phyloP scores from a whole-genome alignment of 2,329 filamentous ascomycete species.

The Verticillium isaacii region DNA sequence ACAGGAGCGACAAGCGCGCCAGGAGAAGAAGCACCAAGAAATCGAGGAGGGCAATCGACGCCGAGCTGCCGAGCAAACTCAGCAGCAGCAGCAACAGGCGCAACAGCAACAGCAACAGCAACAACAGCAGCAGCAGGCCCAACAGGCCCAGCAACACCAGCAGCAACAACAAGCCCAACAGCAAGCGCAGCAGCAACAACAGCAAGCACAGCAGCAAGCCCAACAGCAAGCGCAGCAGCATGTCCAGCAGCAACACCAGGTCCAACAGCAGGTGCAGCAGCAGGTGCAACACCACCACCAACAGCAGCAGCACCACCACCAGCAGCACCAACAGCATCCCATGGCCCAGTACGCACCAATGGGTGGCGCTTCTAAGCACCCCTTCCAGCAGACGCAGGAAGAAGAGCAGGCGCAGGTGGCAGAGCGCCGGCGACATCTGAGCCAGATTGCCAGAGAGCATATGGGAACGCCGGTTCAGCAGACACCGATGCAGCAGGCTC shows the following conservation, averaged over 20 bases:
- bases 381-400: slow-evolving; percentile 11
- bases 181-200: slow-evolving; percentile 17
- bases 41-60: slow-evolving; percentile 27
- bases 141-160: slow-evolving; percentile 15
- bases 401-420: slow-evolving; percentile 13
- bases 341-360: slow-evolving; percentile 9
- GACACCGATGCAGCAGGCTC: slow-evolving; percentile 7
- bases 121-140: slow-evolving; percentile 11
- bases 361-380: slow-evolving; percentile 10
- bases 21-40: slow-evolving; percentile 31
- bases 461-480: slow-evolving; percentile 1
- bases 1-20: slow-evolving; percentile 30
- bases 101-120: slow-evolving; percentile 9
- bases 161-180: slow-evolving; percentile 16
- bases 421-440: slow-evolving; percentile 6
- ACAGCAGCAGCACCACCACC: slow-evolving; percentile 4
- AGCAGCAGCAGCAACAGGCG: slow-evolving; percentile 17
- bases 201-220: not conserved
- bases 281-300: slow-evolving; percentile 7
- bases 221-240: not conserved
- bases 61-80: slow-evolving; percentile 19
- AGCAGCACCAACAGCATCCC: slow-evolving; percentile 1
- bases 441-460: not conserved
- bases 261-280: slow-evolving; percentile 7
- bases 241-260: not conserved